phyloP scores from a whole-genome alignment of 2,329 filamentous ascomycete species.

The Pseudocercospora cruenta region DNA sequence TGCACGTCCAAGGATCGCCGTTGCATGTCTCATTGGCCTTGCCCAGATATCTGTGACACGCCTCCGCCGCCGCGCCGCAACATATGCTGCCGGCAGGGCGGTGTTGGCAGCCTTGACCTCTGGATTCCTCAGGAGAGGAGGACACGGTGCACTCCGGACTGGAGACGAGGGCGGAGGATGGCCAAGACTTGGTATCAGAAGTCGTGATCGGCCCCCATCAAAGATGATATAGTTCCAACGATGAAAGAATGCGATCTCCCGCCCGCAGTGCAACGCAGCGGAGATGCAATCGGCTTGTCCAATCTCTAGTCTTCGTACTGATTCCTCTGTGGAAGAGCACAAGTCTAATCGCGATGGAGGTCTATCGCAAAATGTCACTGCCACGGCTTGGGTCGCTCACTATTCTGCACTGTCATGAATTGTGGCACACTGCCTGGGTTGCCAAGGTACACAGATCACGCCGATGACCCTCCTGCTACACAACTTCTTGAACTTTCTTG shows the following conservation, averaged over 20 bases:
- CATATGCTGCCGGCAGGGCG: slow-evolving; percentile 11
- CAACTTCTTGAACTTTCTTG: slow-evolving; percentile 2
- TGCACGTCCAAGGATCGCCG: slow-evolving; percentile 18
- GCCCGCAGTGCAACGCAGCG: background rate
- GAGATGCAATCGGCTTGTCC: background rate
- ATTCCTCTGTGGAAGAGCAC: background rate
- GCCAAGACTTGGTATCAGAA: slow-evolving; percentile 4
- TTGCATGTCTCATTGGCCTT: slow-evolving; percentile 21
- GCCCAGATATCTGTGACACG: slow-evolving; percentile 19
- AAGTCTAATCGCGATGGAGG: background rate
- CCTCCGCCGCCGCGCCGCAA: slow-evolving; percentile 9
- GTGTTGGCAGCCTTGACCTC: slow-evolving; percentile 5
- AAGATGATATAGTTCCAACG: background rate
- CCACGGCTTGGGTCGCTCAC: background rate
- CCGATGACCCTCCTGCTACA: background rate
- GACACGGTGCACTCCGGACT: background rate
- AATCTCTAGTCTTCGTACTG: background rate
- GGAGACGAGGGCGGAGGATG: background rate
- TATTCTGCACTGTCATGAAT: background rate
- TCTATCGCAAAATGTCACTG: background rate
- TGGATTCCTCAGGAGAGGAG: background rate
- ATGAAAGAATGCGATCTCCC: background rate
- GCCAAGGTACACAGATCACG: slow-evolving; percentile 1
- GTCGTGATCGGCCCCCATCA: background rate
- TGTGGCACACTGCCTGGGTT: background rate